A percentile compares a stretch with the other conserved stretches of the same genome.
Conservation (phyloP, 768 basidiomycete species). For the Boletus tomentosulus region DNA sequence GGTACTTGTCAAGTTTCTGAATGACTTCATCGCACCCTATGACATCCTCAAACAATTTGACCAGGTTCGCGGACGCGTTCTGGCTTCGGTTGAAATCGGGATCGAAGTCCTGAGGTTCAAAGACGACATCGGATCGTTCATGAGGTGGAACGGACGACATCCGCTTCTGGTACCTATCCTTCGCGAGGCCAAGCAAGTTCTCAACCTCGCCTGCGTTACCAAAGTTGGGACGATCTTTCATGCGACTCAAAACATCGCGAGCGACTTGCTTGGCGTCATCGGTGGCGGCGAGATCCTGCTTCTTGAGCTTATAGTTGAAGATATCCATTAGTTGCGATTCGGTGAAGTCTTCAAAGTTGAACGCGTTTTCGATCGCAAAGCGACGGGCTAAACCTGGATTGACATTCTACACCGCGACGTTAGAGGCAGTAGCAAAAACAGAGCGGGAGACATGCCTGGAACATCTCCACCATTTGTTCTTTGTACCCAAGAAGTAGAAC, state of each 20-base stretch:
- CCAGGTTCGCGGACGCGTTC: conserved; percentile 47
- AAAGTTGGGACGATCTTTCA: conserved; percentile 51
- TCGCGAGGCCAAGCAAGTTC: conserved; percentile 51
- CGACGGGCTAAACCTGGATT: conserved; percentile 65
- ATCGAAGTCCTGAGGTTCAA: conserved; percentile 55
- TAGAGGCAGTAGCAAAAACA: neutral
- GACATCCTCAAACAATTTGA: conserved; percentile 10
- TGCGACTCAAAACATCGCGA: conserved; percentile 38
- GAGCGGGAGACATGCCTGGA: conserved; percentile 44
- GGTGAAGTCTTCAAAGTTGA: conserved; percentile 64
- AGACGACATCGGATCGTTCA: conserved; percentile 25
- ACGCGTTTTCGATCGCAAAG: conserved; percentile 65
- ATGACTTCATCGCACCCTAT: conserved; percentile 57
- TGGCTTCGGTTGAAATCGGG: conserved; percentile 50
- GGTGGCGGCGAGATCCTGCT: conserved; percentile 56
- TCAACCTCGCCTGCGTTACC: conserved; percentile 66
- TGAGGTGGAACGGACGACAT: conserved; percentile 22
- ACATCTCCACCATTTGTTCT: conserved; percentile 68
- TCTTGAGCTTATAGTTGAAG: conserved; percentile 51
- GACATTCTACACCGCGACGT: conserved; percentile 45
- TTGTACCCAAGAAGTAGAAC: conserved; percentile 65
- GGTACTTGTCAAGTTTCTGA: conserved; percentile 46
- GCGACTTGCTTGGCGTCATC: conserved; percentile 54
- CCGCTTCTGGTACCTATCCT: conserved; percentile 43
- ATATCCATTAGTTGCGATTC: conserved; percentile 49